A percentile compares a stretch with the other conserved stretches of the same genome.
Conservation (phyloP, 2,329 filamentous ascomycete genomes). For the Shiraia sp. region DNA sequence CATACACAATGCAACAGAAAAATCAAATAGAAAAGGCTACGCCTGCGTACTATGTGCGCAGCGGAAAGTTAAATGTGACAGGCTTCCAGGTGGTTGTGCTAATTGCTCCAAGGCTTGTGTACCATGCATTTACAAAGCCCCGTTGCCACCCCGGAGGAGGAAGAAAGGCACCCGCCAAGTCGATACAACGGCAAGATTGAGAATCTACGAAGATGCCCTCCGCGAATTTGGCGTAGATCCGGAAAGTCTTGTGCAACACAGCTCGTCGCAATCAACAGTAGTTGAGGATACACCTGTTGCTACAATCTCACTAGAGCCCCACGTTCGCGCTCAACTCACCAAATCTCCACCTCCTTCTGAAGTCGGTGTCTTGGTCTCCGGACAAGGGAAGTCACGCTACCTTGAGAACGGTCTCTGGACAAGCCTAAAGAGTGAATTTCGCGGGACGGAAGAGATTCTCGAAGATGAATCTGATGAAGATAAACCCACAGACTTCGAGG, state of each 20-base stretch:
- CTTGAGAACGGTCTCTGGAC: constrained; percentile 41
- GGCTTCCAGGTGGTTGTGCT: constrained; percentile 28
- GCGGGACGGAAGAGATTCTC: constrained; percentile 29
- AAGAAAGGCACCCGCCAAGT: constrained; percentile 30
- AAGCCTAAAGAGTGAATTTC: constrained; percentile 33
- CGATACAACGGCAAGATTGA: constrained; percentile 27
- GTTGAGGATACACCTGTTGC: constrained; percentile 6
- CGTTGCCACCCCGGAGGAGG: constrained; percentile 34
- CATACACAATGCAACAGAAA: constrained; percentile 3
- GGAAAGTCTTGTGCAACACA: constrained; percentile 22
- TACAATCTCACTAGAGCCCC: neutral
- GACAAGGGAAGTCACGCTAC: constrained; percentile 35
- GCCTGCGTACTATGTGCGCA: constrained; percentile 41
- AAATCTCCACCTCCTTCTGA: constrained; percentile 3
- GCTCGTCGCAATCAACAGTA: constrained; percentile 1
- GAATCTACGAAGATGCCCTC: constrained; percentile 37
- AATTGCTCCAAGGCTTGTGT: constrained; percentile 38
- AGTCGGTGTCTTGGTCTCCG: constrained; percentile 26
- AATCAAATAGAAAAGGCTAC: constrained; percentile 28
- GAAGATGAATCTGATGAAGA: constrained; percentile 38
- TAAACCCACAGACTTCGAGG: neutral
- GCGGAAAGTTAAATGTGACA: constrained; percentile 42
- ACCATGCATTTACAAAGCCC: constrained; percentile 38
- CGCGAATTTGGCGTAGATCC: constrained; percentile 33
- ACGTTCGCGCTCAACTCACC: neutral